phyloP scores from a whole-genome alignment of 2,329 filamentous ascomycete genomes.

The Cordyceps cateniannulata region DNA sequence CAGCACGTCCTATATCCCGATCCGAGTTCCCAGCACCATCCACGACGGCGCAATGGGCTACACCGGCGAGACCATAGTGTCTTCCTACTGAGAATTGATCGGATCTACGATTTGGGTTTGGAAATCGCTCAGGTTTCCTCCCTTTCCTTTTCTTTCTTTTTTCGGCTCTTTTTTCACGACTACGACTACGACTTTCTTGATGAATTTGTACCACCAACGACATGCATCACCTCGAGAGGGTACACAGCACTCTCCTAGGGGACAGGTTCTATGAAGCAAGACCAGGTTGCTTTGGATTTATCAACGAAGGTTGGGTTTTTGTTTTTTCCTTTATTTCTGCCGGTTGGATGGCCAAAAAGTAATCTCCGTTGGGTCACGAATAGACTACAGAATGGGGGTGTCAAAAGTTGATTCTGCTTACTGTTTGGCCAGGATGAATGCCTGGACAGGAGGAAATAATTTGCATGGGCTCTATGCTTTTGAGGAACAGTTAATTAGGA shows the following conservation, averaged over 20 bases:
- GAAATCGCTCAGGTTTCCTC: not conserved
- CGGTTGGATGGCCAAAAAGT: constrained; percentile 8
- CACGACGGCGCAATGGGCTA: not conserved
- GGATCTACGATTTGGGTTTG: not conserved
- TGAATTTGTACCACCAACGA: constrained; percentile 4
- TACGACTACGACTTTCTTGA: not conserved
- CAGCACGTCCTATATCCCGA: constrained; percentile 28
- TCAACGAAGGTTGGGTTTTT: not conserved
- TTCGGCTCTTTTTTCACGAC: not conserved
- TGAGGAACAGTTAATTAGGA: not conserved
- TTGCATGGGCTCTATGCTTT: not conserved
- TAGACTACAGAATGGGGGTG: constrained; percentile 7
- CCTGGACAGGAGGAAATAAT: not conserved
- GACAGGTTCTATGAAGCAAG: constrained; percentile 2
- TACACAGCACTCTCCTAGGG: constrained; percentile 10
- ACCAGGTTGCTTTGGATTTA: constrained; percentile 8
- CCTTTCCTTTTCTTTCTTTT: not conserved
- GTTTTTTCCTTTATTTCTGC: not conserved
- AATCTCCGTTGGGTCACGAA: constrained; percentile 3
- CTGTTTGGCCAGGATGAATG: not conserved
- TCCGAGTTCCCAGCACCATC: constrained; percentile 16
- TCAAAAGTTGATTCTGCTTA: not conserved
- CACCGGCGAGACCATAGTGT: constrained; percentile 4
- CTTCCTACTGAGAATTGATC: not conserved
- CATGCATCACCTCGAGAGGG: constrained; percentile 7